Conservation (phyloP, 2,329 filamentous ascomycete species). For the Exophiala lecanii-corni region DNA sequence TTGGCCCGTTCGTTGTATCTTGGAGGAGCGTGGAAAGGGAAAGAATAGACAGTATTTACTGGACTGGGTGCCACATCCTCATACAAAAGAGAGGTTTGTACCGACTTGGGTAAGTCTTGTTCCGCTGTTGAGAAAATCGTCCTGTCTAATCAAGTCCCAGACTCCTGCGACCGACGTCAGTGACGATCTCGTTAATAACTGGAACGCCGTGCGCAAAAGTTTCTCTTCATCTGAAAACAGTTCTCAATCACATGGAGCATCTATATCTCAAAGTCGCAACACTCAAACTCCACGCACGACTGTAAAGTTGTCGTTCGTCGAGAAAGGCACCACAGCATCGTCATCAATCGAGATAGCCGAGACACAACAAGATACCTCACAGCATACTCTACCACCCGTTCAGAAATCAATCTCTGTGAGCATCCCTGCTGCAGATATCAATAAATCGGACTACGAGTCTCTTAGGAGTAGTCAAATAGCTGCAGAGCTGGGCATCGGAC, state of each 20-base stretch:
- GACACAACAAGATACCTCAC: conserved; percentile 14
- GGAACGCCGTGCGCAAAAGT: no score
- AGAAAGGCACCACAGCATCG: background rate
- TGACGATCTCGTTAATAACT: conserved; percentile 2
- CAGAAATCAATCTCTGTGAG: conserved; percentile 8
- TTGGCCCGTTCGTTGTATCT: conserved; percentile 18
- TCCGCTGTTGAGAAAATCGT: background rate
- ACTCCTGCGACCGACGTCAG: conserved; percentile 1
- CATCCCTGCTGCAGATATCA: conserved; percentile 8
- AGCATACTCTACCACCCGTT: background rate
- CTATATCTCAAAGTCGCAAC: no score
- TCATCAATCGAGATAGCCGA: conserved; percentile 21
- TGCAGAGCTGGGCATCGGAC: background rate
- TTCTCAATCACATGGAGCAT: no score
- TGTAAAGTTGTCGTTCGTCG: background rate
- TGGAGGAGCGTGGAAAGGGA: conserved; percentile 35
- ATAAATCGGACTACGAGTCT: conserved; percentile 21
- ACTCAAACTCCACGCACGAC: background rate
- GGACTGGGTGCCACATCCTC: conserved; percentile 22
- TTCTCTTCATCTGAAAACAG: no score
- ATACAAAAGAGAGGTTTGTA: conserved; percentile 17
- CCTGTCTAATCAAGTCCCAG: background rate
- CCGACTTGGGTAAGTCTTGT: conserved; percentile 22
- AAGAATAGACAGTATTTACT: conserved; percentile 20
- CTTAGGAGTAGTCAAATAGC: conserved; percentile 17